phyloP scores from a whole-genome alignment of 345 rosid genomes.

The Euphorbia lathyris region DNA sequence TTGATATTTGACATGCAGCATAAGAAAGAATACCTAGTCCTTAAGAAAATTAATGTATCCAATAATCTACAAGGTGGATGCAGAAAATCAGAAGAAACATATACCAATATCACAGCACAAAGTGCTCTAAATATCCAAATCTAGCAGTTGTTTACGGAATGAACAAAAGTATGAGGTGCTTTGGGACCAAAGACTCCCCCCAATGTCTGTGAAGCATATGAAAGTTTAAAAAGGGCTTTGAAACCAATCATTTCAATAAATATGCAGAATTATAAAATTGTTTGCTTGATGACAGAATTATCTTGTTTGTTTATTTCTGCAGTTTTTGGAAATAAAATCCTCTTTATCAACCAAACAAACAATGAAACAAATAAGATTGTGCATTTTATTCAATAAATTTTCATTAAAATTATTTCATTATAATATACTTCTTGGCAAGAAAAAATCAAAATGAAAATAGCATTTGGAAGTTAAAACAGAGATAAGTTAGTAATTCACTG shows the following conservation, averaged over 20 bases:
- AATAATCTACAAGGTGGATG: not conserved
- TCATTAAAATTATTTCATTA: not conserved
- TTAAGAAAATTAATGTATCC: not conserved
- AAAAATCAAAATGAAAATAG: not conserved
- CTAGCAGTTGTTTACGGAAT: not conserved
- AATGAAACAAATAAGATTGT: not conserved
- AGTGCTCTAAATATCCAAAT: conserved; percentile 4
- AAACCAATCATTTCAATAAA: not conserved
- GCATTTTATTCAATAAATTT: not conserved
- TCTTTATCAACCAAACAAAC: not conserved
- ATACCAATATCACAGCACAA: not conserved
- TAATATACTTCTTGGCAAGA: not conserved
- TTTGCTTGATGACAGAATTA: not conserved
- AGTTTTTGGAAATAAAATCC: not conserved
- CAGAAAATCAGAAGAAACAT: not conserved
- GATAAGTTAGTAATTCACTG: too few species aligned
- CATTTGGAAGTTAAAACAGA: not conserved
- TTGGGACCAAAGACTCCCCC: not conserved
- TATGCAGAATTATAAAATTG: not conserved
- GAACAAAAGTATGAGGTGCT: not conserved
- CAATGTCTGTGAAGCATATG: not conserved
- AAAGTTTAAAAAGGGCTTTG: not conserved
- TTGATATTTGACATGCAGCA: not conserved
- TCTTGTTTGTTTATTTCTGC: not conserved
- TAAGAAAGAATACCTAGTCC: not conserved